Evolutionary conservation across 2,329 filamentous ascomycete species (phyloP).

Genomic region (Lecanicillium sp.): DNA sequence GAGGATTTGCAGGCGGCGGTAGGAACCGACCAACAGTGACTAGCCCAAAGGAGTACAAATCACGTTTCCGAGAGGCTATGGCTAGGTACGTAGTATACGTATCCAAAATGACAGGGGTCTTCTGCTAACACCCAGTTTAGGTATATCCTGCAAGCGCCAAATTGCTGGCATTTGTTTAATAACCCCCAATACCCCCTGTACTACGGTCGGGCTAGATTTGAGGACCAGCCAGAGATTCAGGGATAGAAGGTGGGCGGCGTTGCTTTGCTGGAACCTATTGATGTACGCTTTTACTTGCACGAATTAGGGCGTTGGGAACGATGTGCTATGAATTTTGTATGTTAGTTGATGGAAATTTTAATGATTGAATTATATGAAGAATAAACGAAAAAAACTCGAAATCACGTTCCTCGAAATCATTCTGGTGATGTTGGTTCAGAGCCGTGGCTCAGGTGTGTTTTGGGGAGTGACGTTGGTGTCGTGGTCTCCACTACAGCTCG

Average conservation of each 20-base stretch:
- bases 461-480: too few species aligned
- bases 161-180: constrained; percentile 66
- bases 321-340: too few species aligned
- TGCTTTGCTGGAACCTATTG: background rate
- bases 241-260: background rate
- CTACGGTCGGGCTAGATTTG: constrained; percentile 29
- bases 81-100: constrained; percentile 62
- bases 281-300: background rate
- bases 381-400: too few species aligned
- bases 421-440: too few species aligned
- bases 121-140: constrained; percentile 22
- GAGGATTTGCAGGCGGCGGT: constrained; percentile 68
- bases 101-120: background rate
- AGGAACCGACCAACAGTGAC: constrained; percentile 89
- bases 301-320: constrained; percentile 4
- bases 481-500: background rate
- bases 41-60: constrained; percentile 95
- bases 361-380: too few species aligned
- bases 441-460: too few species aligned
- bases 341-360: too few species aligned
- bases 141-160: constrained; percentile 67
- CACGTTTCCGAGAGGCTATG: constrained; percentile 93
- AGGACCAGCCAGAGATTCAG: constrained; percentile 23
- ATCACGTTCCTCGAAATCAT: too few species aligned
- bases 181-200: constrained; percentile 29